Evolutionary conservation across 228 moss, liverwort and hornwort genomes (phyloP), one percentile per base, ranked within the genome.

Genomic region (Sphagnum magellanicum): DNA sequence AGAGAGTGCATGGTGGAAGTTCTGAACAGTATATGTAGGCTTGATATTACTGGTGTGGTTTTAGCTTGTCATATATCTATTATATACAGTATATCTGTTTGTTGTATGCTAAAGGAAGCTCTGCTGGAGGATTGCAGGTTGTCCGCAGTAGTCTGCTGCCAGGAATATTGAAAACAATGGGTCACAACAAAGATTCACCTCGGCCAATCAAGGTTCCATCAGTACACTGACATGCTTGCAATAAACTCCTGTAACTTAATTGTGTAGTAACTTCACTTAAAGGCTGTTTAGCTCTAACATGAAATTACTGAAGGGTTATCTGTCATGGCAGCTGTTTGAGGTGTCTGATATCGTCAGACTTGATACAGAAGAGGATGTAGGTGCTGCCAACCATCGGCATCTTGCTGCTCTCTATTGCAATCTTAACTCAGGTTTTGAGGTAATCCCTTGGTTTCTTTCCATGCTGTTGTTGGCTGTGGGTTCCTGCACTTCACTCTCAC

Each of bases 381-480:
- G 91, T 52, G 98, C 98, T 55, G 59, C 78, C 46, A 98, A 98
- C 71, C 85, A 81, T 48, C 87, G 93, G 68, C 93, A 87, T 73
- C 84, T 98, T 76, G 81, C 79, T 65, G 97, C 93, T 64, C 77
- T 98, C 4, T 91, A 84, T 67, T 91, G 91, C 72, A 90, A 84
- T 76, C 78, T 82, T 69, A 90, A 82, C 64, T 98, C 98, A 49
- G 93, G 93, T 74, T 98, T 98, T 79, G 98, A 98, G 93, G 93
- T 93, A 60, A 16, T 61, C 47, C 59, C 47, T 8, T 8, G 55
- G 8, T 55, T 12, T 55, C 12, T 12, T 55, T 8, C 12, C 55
- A 4, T 55, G 55, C 12, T 32, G 32, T 32, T 32, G 32, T 32
- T 32, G 32, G 32, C 32, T 32, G 32, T 32, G 32, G 32, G 32